Evolutionary conservation across 148 eudicot genomes (phyloP), one percentile per base, ranked within the genome.

Genomic region (Pouteria glomerata): DNA sequence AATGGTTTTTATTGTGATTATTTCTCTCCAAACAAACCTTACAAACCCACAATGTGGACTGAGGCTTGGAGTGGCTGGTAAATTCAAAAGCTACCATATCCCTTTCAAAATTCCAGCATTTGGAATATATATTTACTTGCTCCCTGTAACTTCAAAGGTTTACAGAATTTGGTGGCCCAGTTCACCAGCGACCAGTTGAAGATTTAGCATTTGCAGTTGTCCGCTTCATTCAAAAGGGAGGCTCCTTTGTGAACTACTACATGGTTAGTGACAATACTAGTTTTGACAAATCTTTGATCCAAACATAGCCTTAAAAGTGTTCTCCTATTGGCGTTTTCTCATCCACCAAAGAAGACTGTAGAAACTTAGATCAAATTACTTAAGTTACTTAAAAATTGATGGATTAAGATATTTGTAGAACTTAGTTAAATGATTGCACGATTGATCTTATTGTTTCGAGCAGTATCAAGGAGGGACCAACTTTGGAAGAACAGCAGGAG

Each of bases 31-130:
- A 95, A 95, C 79, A 88, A 73, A 61, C 89, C 88, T 23, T 82
- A 88, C 74, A 95, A 95, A 72, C 99, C 99, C 3, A 77, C 86
- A 51, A 86, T 95, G 75, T 95, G 99, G 99, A 95, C 99, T 3
- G 99, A 95, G 84, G 96, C 99, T 64, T 95, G 99, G 99, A 91
- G 71, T 74, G 97, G 99, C 83, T 95, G 99, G 98, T 95, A 83
- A 66, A 71, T 78, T 71, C 50, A 47, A 29, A 19, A 37, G 13
- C 63, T 45, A 6, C 21, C 8, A 8, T 14, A n/a, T n/a, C n/a
- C 55, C 3, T 68, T 16, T 16, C 58, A 18, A 27, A 51, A 65
- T 10, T 41, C 30, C 74, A 8, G 39, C 16, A 8, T 42, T 13
- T 52, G 27, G 68, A 74, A 69, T 10, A 16, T 15, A 42, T 12